These are phyloP conservation scores for Ascoidea tarda DNA, from an alignment of 805 yeast genomes.

Conservation along the genomic window DNA sequence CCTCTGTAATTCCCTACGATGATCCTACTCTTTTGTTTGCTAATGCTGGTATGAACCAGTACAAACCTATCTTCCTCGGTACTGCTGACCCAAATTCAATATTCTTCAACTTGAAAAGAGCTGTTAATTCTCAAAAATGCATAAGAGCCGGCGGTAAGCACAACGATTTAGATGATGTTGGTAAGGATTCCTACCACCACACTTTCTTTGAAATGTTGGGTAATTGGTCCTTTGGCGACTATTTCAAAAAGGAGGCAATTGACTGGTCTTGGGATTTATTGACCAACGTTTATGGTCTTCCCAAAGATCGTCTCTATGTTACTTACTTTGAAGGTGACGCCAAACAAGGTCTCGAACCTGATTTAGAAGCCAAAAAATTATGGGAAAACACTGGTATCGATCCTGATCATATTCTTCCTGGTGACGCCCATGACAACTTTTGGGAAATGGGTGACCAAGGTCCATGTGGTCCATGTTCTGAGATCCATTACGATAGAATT, in stretches of 20 bases:
- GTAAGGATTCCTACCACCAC: conserved; percentile 95
- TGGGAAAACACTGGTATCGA: conserved; percentile 85
- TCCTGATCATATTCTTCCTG: conserved; percentile 88
- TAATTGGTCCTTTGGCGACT: conserved; percentile 99
- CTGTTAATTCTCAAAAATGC: conserved; percentile 94
- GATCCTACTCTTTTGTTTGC: conserved; percentile 95
- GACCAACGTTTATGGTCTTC: conserved; percentile 72
- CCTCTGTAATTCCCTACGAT: conserved; percentile 94
- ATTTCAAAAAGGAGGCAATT: conserved; percentile 91
- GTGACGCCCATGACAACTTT: conserved; percentile 81
- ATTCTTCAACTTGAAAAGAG: conserved; percentile 71
- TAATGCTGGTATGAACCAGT: conserved; percentile 99
- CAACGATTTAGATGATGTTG: conserved; percentile 95
- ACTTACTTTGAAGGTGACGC: conserved; percentile 95
- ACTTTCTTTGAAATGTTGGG: conserved; percentile 99
- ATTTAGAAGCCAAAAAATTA: conserved; percentile 77
- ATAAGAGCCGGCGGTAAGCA: conserved; percentile 99
- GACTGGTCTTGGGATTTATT: conserved; percentile 82
- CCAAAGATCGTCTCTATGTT: conserved; percentile 72
- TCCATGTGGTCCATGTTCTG: conserved; percentile 99
- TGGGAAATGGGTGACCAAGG: conserved; percentile 99
- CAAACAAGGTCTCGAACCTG: conserved; percentile 74
- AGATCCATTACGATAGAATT: conserved; percentile 93
- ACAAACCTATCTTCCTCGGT: conserved; percentile 93
- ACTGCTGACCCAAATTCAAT: conserved; percentile 93